A percentile compares a stretch with the other conserved stretches of the same genome.
These are phyloP conservation scores for Fomitopsis pinicola DNA, from an alignment of 1,284 basidiomycete species.

Conservation along the genomic window DNA sequence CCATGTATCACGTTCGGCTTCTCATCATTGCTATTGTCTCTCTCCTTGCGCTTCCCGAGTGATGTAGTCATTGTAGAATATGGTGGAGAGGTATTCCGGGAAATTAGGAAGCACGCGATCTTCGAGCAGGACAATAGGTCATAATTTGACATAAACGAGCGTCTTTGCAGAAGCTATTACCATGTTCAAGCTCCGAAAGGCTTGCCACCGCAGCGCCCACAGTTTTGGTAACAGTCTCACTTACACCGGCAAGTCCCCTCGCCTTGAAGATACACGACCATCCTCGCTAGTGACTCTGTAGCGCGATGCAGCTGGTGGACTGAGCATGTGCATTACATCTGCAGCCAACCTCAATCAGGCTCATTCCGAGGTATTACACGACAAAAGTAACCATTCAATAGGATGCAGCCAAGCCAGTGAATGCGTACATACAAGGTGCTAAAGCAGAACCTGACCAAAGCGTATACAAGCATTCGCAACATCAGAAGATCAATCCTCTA, in stretches of 20 bases:
- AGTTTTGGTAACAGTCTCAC: not conserved
- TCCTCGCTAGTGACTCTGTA: too few species aligned
- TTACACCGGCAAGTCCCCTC: not conserved
- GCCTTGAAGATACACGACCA: too few species aligned
- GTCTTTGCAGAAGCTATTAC: not conserved
- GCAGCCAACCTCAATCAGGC: too few species aligned
- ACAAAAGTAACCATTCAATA: too few species aligned
- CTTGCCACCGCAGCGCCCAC: too few species aligned
- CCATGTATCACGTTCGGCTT: conserved; percentile 29
- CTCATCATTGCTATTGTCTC: conserved; percentile 31
- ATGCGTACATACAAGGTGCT: too few species aligned
- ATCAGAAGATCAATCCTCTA: not conserved
- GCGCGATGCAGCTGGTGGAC: too few species aligned
- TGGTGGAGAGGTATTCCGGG: not conserved
- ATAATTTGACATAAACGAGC: too few species aligned
- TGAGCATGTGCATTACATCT: too few species aligned
- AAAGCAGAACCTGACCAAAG: not conserved
- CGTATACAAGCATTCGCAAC: not conserved
- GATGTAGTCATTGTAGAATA: conserved; percentile 19
- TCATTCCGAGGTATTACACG: too few species aligned
- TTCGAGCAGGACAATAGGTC: not conserved
- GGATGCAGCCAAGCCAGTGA: too few species aligned
- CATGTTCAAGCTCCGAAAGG: not conserved
- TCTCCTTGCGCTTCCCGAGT: conserved; percentile 51
- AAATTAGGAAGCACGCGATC: not conserved